These are phyloP conservation scores for Plasmodium gallinaceum DNA, from an alignment of 169 alveolate species.

Conservation along the genomic window DNA sequence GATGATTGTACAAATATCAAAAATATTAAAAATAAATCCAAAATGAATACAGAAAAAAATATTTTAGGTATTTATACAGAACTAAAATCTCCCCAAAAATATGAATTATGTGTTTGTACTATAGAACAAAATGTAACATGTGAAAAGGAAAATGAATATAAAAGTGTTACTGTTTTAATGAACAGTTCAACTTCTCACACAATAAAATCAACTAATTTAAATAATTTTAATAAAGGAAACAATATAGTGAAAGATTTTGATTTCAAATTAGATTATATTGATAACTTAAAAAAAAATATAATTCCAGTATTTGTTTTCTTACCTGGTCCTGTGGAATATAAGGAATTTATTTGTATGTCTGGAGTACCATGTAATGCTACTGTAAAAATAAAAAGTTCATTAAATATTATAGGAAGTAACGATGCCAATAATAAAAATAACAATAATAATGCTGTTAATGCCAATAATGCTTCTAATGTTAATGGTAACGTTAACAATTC, in stretches of 20 bases:
- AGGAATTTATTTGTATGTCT: conserved; percentile 48
- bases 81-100: conserved; percentile 54
- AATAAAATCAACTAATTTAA: not conserved
- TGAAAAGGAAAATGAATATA: conserved; percentile 24
- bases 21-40: conserved; percentile 28
- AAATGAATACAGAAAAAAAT: conserved; percentile 23
- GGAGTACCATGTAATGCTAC: conserved; percentile 35
- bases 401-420: not conserved
- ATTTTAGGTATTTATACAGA: conserved; percentile 30
- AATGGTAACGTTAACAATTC: not conserved
- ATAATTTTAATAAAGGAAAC: conserved; percentile 6
- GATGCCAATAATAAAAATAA: not conserved
- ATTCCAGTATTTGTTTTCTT: conserved; percentile 46
- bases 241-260: conserved; percentile 25
- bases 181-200: not conserved
- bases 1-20: conserved; percentile 44
- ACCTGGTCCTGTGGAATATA: conserved; percentile 49
- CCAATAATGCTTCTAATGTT: not conserved
- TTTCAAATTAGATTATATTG: conserved; percentile 22
- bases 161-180: conserved; percentile 4
- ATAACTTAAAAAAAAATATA: conserved; percentile 13
- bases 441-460: not conserved
- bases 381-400: conserved; percentile 26
- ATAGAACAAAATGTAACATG: conserved; percentile 23
- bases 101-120: conserved; percentile 41